Evolutionary conservation across 495 filamentous ascomycete genomes (phyloP).

Genomic region (Penicillium canescens): DNA sequence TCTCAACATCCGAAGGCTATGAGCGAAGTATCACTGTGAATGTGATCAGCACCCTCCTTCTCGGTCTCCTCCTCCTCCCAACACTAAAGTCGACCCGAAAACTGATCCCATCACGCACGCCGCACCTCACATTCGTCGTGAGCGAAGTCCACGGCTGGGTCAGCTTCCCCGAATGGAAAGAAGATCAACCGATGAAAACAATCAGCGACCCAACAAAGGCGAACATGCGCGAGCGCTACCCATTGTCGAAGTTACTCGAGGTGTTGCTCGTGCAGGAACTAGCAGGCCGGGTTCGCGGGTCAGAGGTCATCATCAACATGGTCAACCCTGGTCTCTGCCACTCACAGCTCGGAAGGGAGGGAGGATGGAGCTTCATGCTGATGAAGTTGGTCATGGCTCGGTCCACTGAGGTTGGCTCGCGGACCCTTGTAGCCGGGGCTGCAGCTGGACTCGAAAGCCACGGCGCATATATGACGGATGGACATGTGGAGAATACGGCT

Average conservation of each 20-base stretch:
- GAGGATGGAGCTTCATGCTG: slow-evolving; percentile 5
- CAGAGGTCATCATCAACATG: slow-evolving; percentile 52
- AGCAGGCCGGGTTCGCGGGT: slow-evolving; percentile 26
- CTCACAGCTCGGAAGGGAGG: slow-evolving; percentile 42
- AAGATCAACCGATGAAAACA: slow-evolving; percentile 28
- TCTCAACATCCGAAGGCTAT: slow-evolving; percentile 34
- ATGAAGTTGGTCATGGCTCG: slow-evolving; percentile 36
- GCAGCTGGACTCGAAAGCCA: slow-evolving; percentile 41
- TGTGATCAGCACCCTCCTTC: slow-evolving; percentile 48
- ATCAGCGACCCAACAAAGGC: slow-evolving; percentile 32
- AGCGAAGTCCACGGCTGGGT: slow-evolving; percentile 42
- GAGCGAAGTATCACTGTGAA: slow-evolving; percentile 57
- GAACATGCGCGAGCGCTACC: slow-evolving; percentile 40
- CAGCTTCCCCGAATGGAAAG: slow-evolving; percentile 30
- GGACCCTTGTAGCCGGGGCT: slow-evolving; percentile 43
- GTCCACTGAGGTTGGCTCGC: slow-evolving; percentile 47
- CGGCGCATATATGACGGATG: slow-evolving; percentile 47
- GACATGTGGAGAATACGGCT: slow-evolving; percentile 20
- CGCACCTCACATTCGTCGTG: slow-evolving; percentile 34
- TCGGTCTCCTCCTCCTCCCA: slow-evolving; percentile 46
- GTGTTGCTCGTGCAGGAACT: slow-evolving; percentile 50
- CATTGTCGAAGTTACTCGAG: slow-evolving; percentile 53
- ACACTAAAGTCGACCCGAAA: slow-evolving; percentile 34
- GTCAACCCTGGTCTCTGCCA: slow-evolving; percentile 54
- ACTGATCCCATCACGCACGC: slow-evolving; percentile 14